These are phyloP conservation scores for Plasmopara muralis DNA, from an alignment of 352 stramenopile species.

Conservation along the genomic window DNA sequence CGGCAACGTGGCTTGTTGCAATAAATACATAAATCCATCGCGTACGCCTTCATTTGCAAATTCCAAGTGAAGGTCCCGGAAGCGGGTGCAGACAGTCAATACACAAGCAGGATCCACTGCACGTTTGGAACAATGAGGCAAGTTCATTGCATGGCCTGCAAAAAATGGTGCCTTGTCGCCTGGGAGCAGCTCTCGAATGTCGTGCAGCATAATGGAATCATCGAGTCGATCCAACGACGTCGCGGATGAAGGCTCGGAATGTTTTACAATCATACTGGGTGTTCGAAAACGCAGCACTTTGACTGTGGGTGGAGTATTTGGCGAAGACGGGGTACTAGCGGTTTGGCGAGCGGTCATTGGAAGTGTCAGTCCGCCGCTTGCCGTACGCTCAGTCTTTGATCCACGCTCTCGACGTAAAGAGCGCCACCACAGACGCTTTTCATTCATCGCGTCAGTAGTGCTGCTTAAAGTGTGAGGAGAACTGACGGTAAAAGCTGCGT, in stretches of 20 bases:
- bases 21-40: conserved; percentile 61
- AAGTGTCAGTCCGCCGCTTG: conserved; percentile 55
- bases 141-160: conserved; percentile 33
- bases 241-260: conserved; percentile 9
- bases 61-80: conserved; percentile 64
- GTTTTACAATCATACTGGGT: conserved; percentile 8
- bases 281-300: conserved; percentile 15
- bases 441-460: conserved; percentile 39
- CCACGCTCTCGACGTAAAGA: conserved; percentile 53
- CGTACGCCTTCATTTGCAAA: conserved; percentile 58
- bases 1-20: conserved; percentile 58
- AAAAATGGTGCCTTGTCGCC: conserved; percentile 57
- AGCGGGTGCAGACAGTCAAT: conserved; percentile 53
- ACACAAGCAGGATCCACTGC: conserved; percentile 47
- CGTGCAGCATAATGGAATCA: conserved; percentile 49
- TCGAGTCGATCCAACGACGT: conserved; percentile 32
- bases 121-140: conserved; percentile 41
- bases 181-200: conserved; percentile 42
- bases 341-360: conserved; percentile 32
- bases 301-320: conserved; percentile 11
- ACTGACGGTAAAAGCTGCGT: conserved; percentile 17
- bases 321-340: conserved; percentile 31
- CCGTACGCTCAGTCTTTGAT: conserved; percentile 51
- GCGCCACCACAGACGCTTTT: conserved; percentile 71
- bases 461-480: conserved; percentile 31